Percentiles rank a stretch among this genome's conserved stretches.
Conservation (phyloP, 2,329 filamentous ascomycete species). For the Metarhizium brunneum region DNA sequence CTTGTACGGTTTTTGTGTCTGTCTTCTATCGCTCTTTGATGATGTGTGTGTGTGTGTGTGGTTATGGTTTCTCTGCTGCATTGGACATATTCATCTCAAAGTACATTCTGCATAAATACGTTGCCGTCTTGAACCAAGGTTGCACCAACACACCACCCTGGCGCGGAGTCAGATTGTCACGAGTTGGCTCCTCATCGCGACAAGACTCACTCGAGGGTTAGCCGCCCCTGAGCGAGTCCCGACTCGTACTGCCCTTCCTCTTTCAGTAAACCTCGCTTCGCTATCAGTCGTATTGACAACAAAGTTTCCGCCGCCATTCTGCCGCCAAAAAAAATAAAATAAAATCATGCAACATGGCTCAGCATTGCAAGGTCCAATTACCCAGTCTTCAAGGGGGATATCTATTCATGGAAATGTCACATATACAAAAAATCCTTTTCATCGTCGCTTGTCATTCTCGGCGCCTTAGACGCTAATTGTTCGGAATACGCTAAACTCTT, state of each 20-base stretch:
- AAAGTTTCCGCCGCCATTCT: no score
- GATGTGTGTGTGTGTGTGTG: no score
- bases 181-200: no score
- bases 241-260: no score
- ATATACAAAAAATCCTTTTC: slow-evolving; percentile 3
- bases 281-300: background rate
- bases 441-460: background rate
- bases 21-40: background rate
- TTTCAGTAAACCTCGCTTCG: background rate
- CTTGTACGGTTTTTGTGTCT: background rate
- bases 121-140: no score
- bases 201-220: no score
- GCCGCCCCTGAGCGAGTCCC: no score
- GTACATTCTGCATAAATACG: background rate
- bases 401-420: background rate
- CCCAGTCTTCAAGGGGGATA: background rate
- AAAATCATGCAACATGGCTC: no score
- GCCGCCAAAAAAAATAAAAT: no score
- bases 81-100: slow-evolving; percentile 2
- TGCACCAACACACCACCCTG: no score
- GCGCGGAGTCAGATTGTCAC: no score
- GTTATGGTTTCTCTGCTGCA: background rate
- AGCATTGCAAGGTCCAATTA: background rate
- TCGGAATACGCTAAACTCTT: slow-evolving; percentile 78
- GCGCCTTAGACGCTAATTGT: slow-evolving; percentile 64